Conservation (phyloP, 306 rosid genomes). For the Crotalaria pallida region DNA sequence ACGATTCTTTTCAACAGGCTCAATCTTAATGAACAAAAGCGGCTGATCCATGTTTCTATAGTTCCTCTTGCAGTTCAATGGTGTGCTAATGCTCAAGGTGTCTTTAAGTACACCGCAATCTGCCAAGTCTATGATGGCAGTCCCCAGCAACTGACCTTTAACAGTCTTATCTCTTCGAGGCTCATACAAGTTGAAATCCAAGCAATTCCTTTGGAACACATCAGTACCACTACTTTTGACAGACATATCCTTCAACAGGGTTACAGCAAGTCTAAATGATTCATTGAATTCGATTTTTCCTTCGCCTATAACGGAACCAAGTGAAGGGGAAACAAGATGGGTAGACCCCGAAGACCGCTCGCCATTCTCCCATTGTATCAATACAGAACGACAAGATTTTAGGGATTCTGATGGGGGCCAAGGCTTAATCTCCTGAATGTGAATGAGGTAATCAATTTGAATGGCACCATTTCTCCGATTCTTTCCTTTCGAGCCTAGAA, state of each 20-base stretch:
- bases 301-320: slow-evolving; percentile 61
- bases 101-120: slow-evolving; percentile 77
- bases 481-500: slow-evolving; percentile 60
- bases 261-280: slow-evolving; percentile 66
- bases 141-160: slow-evolving; percentile 84
- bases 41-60: slow-evolving; percentile 76
- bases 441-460: slow-evolving; percentile 58
- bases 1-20: slow-evolving; percentile 57
- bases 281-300: slow-evolving; percentile 81
- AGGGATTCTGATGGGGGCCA: slow-evolving; percentile 95
- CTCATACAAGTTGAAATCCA: slow-evolving; percentile 81
- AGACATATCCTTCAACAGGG: slow-evolving; percentile 64
- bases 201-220: slow-evolving; percentile 65
- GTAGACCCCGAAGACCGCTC: slow-evolving; percentile 79
- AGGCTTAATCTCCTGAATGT: slow-evolving; percentile 82
- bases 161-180: slow-evolving; percentile 72
- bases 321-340: slow-evolving; percentile 56
- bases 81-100: slow-evolving; percentile 38
- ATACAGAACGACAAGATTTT: slow-evolving; percentile 58
- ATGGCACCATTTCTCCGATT: slow-evolving; percentile 47
- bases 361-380: slow-evolving; percentile 94
- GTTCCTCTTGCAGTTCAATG: slow-evolving; percentile 80
- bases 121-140: slow-evolving; percentile 74
- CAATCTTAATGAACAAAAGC: slow-evolving; percentile 52
- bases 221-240: slow-evolving; percentile 57